Base-by-base conservation (phyloP, 352 stramenopile genomes). In the Hyaloperonospora arabidopsidis region DNA sequence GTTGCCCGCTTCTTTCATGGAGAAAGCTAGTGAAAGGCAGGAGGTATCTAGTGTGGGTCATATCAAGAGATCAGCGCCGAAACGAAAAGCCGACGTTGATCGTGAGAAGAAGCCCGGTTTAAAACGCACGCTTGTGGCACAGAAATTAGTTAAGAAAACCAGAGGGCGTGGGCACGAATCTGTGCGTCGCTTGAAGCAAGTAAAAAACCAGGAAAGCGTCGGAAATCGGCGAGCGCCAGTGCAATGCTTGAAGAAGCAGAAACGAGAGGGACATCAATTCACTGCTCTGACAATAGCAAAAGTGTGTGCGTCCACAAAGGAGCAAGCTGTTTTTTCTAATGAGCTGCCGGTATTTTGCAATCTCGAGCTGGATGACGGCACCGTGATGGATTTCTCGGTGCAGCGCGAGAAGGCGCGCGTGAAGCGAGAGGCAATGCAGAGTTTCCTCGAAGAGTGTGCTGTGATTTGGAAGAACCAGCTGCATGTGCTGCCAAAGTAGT, bases 401-500 rank as follows among this genome's bases (percentile, higher is more conserved):
- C 65, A 70, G 45, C 65, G 65, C 28, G 54, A 73, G 19, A 47
- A 65, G 47, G 61, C 61, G 8, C 53, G 49, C 46, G 41, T 15
- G 21, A 44, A 73, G 34, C 57, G 35, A 45, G 54, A 68, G 21
- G 52, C 53, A 34, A 65, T 70, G 61, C 23, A 68, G 15, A 57
- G 43, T 29, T 73, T 73, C 49, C 43, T 73, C 21, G 47, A 58
- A 10, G 62, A 57, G 18, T 73, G 65, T 32, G 53, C 65, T 49
- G 13, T 65, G 17, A 63, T 73, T 19, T 73, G 65, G 65, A 73
- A 73, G 53, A 49, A 68, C 19, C 65, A 73, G 40, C 52, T 65
- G 19, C 44, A 5, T 29, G 43, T 53, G 25, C 18, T 68, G 49
- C 54, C 25, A n/a, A 53, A 58, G 65, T 73, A 60, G 29, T 65